phyloP scores from a whole-genome alignment of 2,329 filamentous ascomycete species.

The Colletotrichum liriopes region DNA sequence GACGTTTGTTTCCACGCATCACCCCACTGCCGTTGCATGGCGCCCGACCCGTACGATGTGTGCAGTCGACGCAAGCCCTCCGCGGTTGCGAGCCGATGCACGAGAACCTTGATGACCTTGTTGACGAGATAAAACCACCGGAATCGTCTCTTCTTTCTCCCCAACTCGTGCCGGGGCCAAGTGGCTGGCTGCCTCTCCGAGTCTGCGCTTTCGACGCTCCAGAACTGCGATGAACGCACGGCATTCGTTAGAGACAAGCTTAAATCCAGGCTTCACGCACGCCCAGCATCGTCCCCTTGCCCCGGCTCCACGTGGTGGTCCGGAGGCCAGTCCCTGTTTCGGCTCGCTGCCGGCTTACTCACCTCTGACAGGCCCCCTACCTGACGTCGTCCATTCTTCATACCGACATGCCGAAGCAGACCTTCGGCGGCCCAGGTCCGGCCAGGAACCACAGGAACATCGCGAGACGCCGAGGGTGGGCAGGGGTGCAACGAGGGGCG shows the following conservation, averaged over 20 bases:
- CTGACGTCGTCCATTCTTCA: constrained; percentile 17
- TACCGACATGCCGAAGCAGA: constrained; percentile 3
- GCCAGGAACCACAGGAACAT: neutral
- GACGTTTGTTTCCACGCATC: constrained; percentile 13
- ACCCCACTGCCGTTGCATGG: neutral
- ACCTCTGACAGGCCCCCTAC: neutral
- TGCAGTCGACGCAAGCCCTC: neutral
- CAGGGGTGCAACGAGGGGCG: constrained; percentile 2
- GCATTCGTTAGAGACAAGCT: neutral
- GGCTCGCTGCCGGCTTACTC: constrained; percentile 8
- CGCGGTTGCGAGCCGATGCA: neutral
- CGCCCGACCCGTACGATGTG: neutral
- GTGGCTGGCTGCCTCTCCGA: neutral
- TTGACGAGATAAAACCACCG: neutral
- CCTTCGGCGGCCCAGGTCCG: neutral
- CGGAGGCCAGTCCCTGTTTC: constrained; percentile 5
- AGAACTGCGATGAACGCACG: neutral
- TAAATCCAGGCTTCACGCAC: neutral
- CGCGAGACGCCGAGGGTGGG: neutral
- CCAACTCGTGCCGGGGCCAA: neutral
- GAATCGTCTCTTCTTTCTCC: neutral
- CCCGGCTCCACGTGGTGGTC: neutral
- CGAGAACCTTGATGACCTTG: constrained; percentile 17
- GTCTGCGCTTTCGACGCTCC: too few relatives aligned
- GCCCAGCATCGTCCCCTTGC: neutral